Base-by-base conservation (phyloP, 805 yeast genomes). In the Candida ulmi region DNA sequence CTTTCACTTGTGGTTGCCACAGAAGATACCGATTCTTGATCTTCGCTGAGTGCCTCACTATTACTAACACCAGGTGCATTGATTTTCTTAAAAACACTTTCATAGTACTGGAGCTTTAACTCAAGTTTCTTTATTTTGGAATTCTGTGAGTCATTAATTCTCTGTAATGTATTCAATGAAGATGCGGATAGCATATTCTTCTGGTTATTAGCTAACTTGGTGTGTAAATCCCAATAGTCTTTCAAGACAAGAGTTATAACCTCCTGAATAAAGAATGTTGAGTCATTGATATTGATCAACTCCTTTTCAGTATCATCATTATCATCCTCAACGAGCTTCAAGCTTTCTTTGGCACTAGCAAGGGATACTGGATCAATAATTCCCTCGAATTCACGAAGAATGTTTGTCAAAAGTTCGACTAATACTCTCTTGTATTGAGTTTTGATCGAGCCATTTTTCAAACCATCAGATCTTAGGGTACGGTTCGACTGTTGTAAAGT, bases 281-380 rank as follows among this genome's bases (percentile, higher is more conserved):
- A 38, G 30, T 48, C 47, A 29, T 28, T 39, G 2, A 50, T 16
- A 24, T 39, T 42, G 11, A 36, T 40, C 12, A 37, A 19, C 11
- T 35, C 36, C 8, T 37, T 36, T 2, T 47, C 31, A 16, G 9
- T 5, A 28, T 15, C 45, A 12, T 33, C 40, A 30, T 33, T 36
- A 3, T 27, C 18, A 3, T 29, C 40, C 3, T 27, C 27, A 13
- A 23, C 24, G 5, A 24, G 12, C 11, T 29, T 30, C 15, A 50
- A 38, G 5, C 40, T 39, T 4, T 43, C 43, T 12, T 37, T 41
- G 7, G 47, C 41, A 5, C 37, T 35, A 4, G 31, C n/a, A 11
- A 51, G 30, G 4, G 55, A 51, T 0, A 11, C 27, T 1, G 35
- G 38, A 25, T 51, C 55, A 23, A 51, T 47, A 5, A 51, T 39